These are phyloP conservation scores for Hygrophorus russula DNA, from an alignment of 768 basidiomycete species.

Conservation along the genomic window DNA sequence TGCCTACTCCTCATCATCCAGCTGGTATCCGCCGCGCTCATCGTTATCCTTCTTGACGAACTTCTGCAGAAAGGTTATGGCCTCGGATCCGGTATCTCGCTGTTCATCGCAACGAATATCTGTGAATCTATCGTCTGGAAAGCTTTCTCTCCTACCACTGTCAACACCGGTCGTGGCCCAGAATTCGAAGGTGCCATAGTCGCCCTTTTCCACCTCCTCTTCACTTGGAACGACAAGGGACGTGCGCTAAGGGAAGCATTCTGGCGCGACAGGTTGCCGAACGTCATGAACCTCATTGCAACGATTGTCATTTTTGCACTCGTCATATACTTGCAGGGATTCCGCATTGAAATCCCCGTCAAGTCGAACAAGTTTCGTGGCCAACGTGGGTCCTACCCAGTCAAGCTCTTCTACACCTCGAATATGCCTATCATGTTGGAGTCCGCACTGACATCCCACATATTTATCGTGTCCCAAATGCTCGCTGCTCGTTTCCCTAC, in stretches of 20 bases:
- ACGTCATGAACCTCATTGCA: slow-evolving; percentile 94
- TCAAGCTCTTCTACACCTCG: slow-evolving; percentile 97
- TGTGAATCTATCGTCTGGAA: slow-evolving; percentile 99
- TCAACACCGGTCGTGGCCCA: slow-evolving; percentile 96
- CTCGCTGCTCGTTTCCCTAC: slow-evolving; percentile 82
- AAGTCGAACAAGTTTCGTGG: slow-evolving; percentile 95
- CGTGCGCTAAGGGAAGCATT: slow-evolving; percentile 96
- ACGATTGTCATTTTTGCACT: slow-evolving; percentile 86
- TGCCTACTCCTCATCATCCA: slow-evolving; percentile 96
- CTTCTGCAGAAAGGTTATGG: slow-evolving; percentile 99
- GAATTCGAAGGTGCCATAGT: slow-evolving; percentile 98
- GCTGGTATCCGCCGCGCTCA: slow-evolving; percentile 84
- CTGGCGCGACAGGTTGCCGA: slow-evolving; percentile 94
- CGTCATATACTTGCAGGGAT: slow-evolving; percentile 98
- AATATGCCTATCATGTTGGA: slow-evolving; percentile 99
- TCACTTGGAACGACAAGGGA: slow-evolving; percentile 98
- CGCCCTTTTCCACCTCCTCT: slow-evolving; percentile 92
- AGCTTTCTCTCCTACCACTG: slow-evolving; percentile 94
- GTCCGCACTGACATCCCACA: slow-evolving; percentile 83
- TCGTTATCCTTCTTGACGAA: slow-evolving; percentile 97
- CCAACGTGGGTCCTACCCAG: slow-evolving; percentile 90
- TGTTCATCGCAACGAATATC: slow-evolving; percentile 99
- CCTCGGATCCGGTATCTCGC: slow-evolving; percentile 94
- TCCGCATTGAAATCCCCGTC: slow-evolving; percentile 97
- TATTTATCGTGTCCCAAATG: slow-evolving; percentile 97